Evolutionary conservation across 2,329 filamentous ascomycete genomes (phyloP), one percentile per base, ranked within the genome.

Genomic region (Fusarium coicis): DNA sequence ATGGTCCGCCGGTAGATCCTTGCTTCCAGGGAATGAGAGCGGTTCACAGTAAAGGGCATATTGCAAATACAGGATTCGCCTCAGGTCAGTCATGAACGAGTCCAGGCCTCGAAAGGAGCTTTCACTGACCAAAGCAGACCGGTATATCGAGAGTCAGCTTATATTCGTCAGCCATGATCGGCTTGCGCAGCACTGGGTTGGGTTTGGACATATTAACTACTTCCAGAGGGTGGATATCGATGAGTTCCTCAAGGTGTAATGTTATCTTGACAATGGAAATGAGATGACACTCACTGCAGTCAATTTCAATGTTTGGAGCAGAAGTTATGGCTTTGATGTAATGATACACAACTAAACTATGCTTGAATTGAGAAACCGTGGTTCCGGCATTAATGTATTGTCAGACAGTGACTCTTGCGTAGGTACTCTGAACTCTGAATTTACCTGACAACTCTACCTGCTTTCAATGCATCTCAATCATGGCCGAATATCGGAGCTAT

Each of bases 141-240:
- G 88, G 66, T 97, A 90, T 75, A 93, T 95, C 55, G 85, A 91
- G 6, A 92, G 91, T 2, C 90, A 95, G 74, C 86, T 98, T 28
- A 90, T 97, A 54, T 86, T 98, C 40, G 87, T 97, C 43, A 95
- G 92, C 5, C 88, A 90, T n/a, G 86, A 97, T 78, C 87, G 88
- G 44, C 80, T 98, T 61, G 95, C 94, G 5, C 93, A 96, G 79
- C 92, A 94, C 79, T 98, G 95, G 95, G 84, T 93, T 55, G 84
- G 81, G 1, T 88, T 89, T 72, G 85, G 86, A 0, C 88, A 91
- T 63, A 88, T 92, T 52, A 91, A 86, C 74, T 91, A 85, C 76
- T 91, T 88, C 63, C 83, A 89, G 74, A 84, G 90, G 62, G 87
- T 92, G 8, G 80, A 91, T 53, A 86, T 92, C 62, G 88, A 91